Base-by-base conservation (phyloP, 352 stramenopile genomes). In the Phytophthora uliginosa region DNA sequence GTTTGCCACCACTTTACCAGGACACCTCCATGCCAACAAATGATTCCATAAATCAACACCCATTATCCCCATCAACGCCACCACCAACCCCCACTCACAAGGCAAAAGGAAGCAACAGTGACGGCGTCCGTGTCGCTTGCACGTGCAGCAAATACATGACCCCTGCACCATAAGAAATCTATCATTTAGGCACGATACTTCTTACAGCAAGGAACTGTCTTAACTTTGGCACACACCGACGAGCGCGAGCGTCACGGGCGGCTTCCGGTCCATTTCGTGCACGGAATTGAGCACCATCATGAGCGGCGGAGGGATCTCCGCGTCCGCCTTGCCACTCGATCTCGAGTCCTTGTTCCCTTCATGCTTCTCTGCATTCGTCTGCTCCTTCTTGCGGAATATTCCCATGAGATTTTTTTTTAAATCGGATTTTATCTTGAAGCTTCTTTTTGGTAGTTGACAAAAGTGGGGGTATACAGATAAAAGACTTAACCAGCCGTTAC, bases 101-200 rank as follows among this genome's bases (percentile, higher is more conserved):
- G 26, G 83, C 85, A 34, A 80, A 89, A 0, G 74, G 60, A 33
- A 73, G 75, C 31, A 91, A 71, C 24, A 80, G 34, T 6, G 47
- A 66, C 15, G 83, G 78, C 7, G 63, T 73, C 24, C 82, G 68
- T 17, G 58, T 78, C 33, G 81, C 82, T 71, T 90, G 83, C 62
- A 90, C 76, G 71, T 94, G 78, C 20, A 92, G 63, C 34, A 78
- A 66, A 58, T 82, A 85, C 85, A 94, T 92, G 15, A 79, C 10
- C 9, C 53, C 84, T 90, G 55, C 45, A 31, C 9, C 34, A 28
- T 26, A 26, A 54, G 38, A 34, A 54, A 40, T 40, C n/a, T 10
- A 13, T 17, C 17, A 7, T 20, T 50, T 50, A 50, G 42, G 20
- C 0, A 26, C 10, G 28, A 20, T 6, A 10, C 4, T 28, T 2